These are phyloP conservation scores for Elsinoe ampelina DNA, from an alignment of 2,329 filamentous ascomycete genomes.

Conservation along the genomic window DNA sequence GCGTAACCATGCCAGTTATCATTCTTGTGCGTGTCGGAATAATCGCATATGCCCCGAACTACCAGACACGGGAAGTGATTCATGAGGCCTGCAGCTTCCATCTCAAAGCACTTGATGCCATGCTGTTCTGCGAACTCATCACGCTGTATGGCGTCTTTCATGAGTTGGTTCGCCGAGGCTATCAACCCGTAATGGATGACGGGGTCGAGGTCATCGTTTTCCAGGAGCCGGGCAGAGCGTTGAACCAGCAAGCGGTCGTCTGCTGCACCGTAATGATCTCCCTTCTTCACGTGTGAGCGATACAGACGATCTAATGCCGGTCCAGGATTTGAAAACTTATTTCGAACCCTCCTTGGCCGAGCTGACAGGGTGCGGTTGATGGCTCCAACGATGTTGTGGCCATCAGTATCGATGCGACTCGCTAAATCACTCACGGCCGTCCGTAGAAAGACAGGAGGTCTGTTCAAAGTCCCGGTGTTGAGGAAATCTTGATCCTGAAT, in stretches of 20 bases:
- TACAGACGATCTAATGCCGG: not conserved
- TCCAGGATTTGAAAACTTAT: not conserved
- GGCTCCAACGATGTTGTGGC: not conserved
- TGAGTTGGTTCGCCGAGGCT: constrained; percentile 29
- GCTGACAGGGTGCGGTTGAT: not conserved
- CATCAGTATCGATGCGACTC: not conserved
- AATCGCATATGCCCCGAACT: constrained; percentile 22
- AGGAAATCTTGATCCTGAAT: not conserved
- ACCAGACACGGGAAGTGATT: constrained; percentile 19
- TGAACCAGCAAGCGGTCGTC: not conserved
- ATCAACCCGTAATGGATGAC: constrained; percentile 31
- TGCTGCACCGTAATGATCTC: not conserved
- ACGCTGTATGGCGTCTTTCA: constrained; percentile 11
- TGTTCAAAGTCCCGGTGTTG: not conserved
- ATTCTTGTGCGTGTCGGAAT: constrained; percentile 22
- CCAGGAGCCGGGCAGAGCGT: not conserved
- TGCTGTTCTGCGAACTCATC: constrained; percentile 4
- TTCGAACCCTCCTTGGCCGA: not conserved
- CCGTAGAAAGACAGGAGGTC: not conserved
- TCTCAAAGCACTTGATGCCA: constrained; percentile 16
- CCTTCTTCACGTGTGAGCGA: not conserved
- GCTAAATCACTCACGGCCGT: not conserved
- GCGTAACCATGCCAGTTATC: constrained; percentile 21
- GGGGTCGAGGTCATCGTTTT: constrained; percentile 17
- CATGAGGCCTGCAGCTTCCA: constrained; percentile 17